Base-by-base conservation (phyloP, 2,329 filamentous ascomycete species). In the Furcasterigmium sp. region DNA sequence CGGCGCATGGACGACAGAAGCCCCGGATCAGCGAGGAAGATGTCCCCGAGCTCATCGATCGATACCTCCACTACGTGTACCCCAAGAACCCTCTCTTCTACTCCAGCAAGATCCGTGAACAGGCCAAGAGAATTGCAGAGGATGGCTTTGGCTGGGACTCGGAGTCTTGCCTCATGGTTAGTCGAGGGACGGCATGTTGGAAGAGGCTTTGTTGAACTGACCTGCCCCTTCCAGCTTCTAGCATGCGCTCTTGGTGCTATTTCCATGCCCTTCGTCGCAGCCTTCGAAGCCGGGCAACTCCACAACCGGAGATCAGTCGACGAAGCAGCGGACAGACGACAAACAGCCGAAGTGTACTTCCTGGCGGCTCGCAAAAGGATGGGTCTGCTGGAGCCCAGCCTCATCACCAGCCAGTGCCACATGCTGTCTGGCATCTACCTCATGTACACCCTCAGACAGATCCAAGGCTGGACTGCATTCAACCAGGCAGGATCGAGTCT, bases 191-290 rank as follows among this genome's bases (percentile, higher is more conserved):
- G n/a, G n/a, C n/a, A n/a, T n/a, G 26, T 8, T 29, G 26, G n/a
- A n/a, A n/a, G n/a, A n/a, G n/a, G n/a, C n/a, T n/a, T n/a, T n/a
- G n/a, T 14, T 10, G 11, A 35, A 19, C 32, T 18, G n/a, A 35
- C 11, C 32, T 3, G 37, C 21, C 2, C n/a, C 14, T 11, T 32
- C 10, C 23, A 61, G 58, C 49, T 62, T 14, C 48, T 61, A 19
- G 56, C 57, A 8, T 61, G 59, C 35, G 59, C 58, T 9, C 48
- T 62, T 3, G 59, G 54, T 7, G 50, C 51, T 11, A 47, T 62
- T 10, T 56, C 53, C 3, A 50, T 52, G 5, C 44, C 53, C 19
- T 57, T 53, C 41, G 41, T 53, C n/a, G 19, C n/a, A 4, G n/a
- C 21, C 6, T 11, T 7, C 20, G 20, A 25, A 20, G 20, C 20